Evolutionary conservation across 2,329 filamentous ascomycete genomes (phyloP), one percentile per base, ranked within the genome.

Genomic region (Trichophaea hybrida): DNA sequence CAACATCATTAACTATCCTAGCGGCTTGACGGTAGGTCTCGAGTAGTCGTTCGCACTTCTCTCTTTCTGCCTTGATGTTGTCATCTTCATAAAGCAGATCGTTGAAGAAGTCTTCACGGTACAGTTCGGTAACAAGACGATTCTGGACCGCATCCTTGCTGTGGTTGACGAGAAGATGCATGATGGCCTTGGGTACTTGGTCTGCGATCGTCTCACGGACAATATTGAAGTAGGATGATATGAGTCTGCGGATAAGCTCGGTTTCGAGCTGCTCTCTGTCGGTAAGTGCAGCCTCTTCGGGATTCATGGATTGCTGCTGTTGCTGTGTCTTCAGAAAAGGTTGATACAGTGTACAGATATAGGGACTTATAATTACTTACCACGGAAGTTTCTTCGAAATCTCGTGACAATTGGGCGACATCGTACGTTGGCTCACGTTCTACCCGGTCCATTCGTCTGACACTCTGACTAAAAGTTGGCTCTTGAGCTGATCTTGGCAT

Each of bases 201-300:
- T 98, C 93, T 49, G 91, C 91, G 69, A 96, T 95, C n/a, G 88
- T 91, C 74, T 98, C 93, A 64, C 93, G 87, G 51, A 98, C 93
- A 69, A 98, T 98, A 73, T 95, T 94, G 78, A 98, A 98, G 77
- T 98, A 98, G 1, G 90, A 96, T 35, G 88, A 94, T 72, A 98
- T 98, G 59, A 98, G 81, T 51, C 90, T 87, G 51, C 91, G 86
- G 71, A 98, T 98, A 44, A 98, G 82, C 74, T 98, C 93, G 7
- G 93, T 97, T 75, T 98, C 93, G 76, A 98, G 86, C 49, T 89
- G 86, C 75, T 98, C 93, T 56, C 93, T 87, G 67, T 98, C 93
- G 0, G 90, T 96, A 69, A 98, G 80, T 59, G 88, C 88, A 37
- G 89, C 89, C 70, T 94, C 89, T 62, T 84, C 81, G 57, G 79